A percentile compares a stretch with the other conserved stretches of the same genome.
Conservation (phyloP, 1,139 yeast species). For the Suhomyces bolitotheri region DNA sequence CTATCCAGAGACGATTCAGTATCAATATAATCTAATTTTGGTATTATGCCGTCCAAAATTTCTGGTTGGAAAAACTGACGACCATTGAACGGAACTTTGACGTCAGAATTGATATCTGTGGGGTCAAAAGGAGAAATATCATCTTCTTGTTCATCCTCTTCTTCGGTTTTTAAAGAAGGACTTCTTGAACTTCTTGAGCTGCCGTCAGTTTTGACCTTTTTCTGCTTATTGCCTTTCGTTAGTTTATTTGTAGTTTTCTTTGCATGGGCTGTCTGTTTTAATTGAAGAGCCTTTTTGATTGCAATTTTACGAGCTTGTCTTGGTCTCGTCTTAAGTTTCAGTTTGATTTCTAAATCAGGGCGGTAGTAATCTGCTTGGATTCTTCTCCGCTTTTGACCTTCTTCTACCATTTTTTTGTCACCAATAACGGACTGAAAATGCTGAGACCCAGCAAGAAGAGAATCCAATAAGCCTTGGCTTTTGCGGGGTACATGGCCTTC, state of each 20-base stretch:
- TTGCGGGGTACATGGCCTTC: constrained; percentile 4
- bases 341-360: constrained; percentile 22
- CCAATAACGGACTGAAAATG: constrained; percentile 45
- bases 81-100: constrained; percentile 31
- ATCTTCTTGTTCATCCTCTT: constrained; percentile 5
- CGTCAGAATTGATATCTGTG: constrained; percentile 36
- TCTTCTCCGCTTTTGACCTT: constrained; percentile 37
- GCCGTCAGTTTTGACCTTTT: neutral
- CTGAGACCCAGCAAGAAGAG: constrained; percentile 20
- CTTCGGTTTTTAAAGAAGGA: neutral
- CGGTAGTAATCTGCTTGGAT: constrained; percentile 26
- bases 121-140: constrained; percentile 36
- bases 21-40: constrained; percentile 24
- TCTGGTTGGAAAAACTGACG: constrained; percentile 37
- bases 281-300: constrained; percentile 5
- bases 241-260: constrained; percentile 2
- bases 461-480: constrained; percentile 3
- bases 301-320: constrained; percentile 12
- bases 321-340: constrained; percentile 9
- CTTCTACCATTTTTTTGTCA: constrained; percentile 30
- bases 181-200: neutral
- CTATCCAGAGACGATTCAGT: neutral
- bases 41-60: constrained; percentile 26
- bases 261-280: constrained; percentile 4
- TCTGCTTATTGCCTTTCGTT: neutral